These are phyloP conservation scores for Vaccinium vitisidaea DNA, from an alignment of 148 eudicot genomes.

Conservation along the genomic window DNA sequence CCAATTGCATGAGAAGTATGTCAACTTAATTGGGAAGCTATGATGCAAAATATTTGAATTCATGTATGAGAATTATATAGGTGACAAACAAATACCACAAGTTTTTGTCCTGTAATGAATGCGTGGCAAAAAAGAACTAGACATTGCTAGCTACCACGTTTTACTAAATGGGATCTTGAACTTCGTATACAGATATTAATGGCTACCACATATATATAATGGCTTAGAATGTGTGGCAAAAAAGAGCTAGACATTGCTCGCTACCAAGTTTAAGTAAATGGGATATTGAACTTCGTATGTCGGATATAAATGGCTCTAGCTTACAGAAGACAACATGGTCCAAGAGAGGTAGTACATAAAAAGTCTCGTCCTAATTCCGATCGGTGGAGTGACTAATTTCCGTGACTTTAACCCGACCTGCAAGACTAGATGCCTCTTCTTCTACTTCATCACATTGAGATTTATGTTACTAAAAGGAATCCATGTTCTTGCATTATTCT, in stretches of 20 bases:
- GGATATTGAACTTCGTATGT: not conserved
- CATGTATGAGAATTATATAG: not conserved
- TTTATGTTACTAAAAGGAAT: not conserved
- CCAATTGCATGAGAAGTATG: not conserved
- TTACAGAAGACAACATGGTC: not conserved
- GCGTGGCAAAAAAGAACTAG: too few relatives aligned
- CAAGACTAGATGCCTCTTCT: not conserved
- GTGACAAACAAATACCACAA: not conserved
- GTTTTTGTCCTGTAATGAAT: not conserved
- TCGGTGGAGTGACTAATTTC: not conserved
- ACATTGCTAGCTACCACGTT: too few relatives aligned
- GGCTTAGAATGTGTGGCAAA: not conserved
- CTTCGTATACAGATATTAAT: too few relatives aligned
- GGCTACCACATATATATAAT: not conserved
- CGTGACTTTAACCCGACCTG: not conserved
- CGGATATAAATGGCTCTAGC: not conserved
- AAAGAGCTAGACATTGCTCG: not conserved
- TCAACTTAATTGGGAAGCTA: not conserved
- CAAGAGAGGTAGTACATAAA: not conserved
- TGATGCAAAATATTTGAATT: not conserved
- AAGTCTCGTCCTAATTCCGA: not conserved
- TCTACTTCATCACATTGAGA: not conserved
- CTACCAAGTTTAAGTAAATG: not conserved
- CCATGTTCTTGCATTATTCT: not conserved
- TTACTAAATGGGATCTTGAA: too few relatives aligned